These are phyloP conservation scores for Amanita pallidorosea DNA, from an alignment of 768 basidiomycete species.

Conservation along the genomic window DNA sequence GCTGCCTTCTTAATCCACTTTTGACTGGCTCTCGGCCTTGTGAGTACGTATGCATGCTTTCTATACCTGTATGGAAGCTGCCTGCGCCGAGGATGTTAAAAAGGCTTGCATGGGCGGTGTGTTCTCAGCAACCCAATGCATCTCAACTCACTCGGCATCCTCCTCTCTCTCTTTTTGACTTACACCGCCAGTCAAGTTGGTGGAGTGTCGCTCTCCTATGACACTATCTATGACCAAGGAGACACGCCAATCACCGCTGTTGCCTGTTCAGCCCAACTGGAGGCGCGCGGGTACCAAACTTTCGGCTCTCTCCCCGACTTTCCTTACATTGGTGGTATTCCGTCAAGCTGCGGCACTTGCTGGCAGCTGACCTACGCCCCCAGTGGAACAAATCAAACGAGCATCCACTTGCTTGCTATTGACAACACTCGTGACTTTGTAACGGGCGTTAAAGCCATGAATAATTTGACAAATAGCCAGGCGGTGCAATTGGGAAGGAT, in stretches of 20 bases:
- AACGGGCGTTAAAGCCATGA: constrained; percentile 20
- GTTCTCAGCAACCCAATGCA: neutral
- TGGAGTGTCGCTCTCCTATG: constrained; percentile 21
- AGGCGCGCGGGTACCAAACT: constrained; percentile 25
- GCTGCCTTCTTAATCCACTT: no score
- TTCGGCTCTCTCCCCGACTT: constrained; percentile 38
- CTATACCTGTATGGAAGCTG: neutral
- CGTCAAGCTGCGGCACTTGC: constrained; percentile 38
- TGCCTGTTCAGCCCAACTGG: constrained; percentile 18
- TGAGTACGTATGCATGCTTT: neutral
- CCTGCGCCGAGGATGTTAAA: neutral
- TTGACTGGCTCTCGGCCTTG: no score
- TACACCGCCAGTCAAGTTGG: neutral
- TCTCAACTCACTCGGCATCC: neutral
- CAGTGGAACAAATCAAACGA: constrained; percentile 13
- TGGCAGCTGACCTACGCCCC: constrained; percentile 37
- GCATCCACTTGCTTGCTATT: constrained; percentile 34
- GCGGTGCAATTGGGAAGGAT: constrained; percentile 17
- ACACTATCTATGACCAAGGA: constrained; percentile 29
- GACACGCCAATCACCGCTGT: constrained; percentile 17
- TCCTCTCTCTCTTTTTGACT: constrained; percentile 3
- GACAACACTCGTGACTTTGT: constrained; percentile 20
- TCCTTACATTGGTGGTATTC: constrained; percentile 41
- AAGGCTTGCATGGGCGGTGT: neutral
- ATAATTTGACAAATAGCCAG: constrained; percentile 20